Evolutionary conservation across 352 stramenopile species (phyloP).

Genomic region (Elongisporangium undulatum): DNA sequence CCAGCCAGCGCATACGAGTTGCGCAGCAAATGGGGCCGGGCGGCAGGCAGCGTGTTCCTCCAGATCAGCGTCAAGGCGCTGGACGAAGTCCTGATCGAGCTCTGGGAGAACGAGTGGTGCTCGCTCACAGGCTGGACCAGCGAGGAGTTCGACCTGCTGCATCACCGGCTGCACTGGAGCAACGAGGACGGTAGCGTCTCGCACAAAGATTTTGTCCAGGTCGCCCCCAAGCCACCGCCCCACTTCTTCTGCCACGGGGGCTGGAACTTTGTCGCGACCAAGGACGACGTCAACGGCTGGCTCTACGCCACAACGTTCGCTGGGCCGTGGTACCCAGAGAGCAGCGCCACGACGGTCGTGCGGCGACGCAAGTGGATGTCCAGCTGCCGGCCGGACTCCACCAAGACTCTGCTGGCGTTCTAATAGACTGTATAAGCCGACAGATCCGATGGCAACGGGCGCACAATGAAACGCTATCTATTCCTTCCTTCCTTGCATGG

Average conservation of each 20-base stretch:
- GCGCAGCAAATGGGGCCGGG: neutral
- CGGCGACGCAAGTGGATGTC: slow-evolving; percentile 22
- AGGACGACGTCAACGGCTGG: slow-evolving; percentile 33
- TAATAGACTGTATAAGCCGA: neutral
- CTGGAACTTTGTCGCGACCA: slow-evolving; percentile 26
- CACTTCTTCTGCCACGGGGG: slow-evolving; percentile 9
- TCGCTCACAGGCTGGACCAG: slow-evolving; percentile 20
- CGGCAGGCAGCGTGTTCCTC: slow-evolving; percentile 8
- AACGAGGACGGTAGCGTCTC: slow-evolving; percentile 20
- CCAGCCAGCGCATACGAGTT: neutral
- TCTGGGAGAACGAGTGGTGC: slow-evolving; percentile 40
- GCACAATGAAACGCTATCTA: neutral
- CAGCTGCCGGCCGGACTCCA: neutral
- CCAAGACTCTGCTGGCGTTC: neutral
- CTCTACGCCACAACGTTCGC: slow-evolving; percentile 27
- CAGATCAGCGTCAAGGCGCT: slow-evolving; percentile 13
- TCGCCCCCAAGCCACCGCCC: slow-evolving; percentile 14
- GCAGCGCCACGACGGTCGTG: slow-evolving; percentile 13
- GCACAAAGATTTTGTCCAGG: slow-evolving; percentile 13
- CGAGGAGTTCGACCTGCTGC: slow-evolving; percentile 5
- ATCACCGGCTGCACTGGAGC: slow-evolving; percentile 16
- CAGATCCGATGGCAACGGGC: neutral
- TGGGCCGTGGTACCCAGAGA: slow-evolving; percentile 27
- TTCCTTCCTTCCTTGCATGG: neutral
- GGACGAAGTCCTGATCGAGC: slow-evolving; percentile 17